These are phyloP conservation scores for Epichloe aotearoae DNA, from an alignment of 2,329 filamentous ascomycete species.

Conservation along the genomic window DNA sequence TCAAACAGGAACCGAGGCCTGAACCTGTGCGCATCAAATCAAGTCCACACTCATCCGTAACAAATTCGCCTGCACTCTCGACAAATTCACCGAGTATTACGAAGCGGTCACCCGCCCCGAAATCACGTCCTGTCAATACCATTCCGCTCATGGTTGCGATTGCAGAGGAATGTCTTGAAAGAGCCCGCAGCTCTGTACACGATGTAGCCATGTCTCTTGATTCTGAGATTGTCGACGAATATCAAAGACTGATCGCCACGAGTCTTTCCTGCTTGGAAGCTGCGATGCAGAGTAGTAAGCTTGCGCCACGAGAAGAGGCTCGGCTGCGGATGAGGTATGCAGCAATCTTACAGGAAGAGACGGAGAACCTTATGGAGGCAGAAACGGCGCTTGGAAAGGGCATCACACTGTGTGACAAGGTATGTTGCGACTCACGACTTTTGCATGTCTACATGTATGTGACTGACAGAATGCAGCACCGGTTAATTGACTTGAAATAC, in stretches of 20 bases:
- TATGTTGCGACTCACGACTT: slow-evolving; percentile 15
- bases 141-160: slow-evolving; percentile 53
- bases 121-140: slow-evolving; percentile 33
- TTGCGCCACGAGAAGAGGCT: slow-evolving; percentile 55
- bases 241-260: slow-evolving; percentile 59
- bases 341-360: slow-evolving; percentile 59
- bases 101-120: slow-evolving; percentile 29
- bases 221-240: slow-evolving; percentile 41
- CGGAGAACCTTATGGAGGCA: slow-evolving; percentile 59
- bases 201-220: slow-evolving; percentile 27
- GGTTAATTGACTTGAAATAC: slow-evolving; percentile 53
- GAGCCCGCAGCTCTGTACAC: slow-evolving; percentile 45
- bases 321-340: slow-evolving; percentile 59
- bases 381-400: slow-evolving; percentile 62
- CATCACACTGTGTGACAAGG: slow-evolving; percentile 54
- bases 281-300: slow-evolving; percentile 45
- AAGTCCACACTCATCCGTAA: slow-evolving; percentile 26
- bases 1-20: slow-evolving; percentile 7
- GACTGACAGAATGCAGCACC: slow-evolving; percentile 17
- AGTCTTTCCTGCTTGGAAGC: slow-evolving; percentile 61
- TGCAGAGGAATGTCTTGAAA: slow-evolving; percentile 61
- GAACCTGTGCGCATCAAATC: slow-evolving; percentile 16
- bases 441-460: not conserved
- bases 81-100: slow-evolving; percentile 26
- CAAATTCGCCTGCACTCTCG: slow-evolving; percentile 28